These are phyloP conservation scores for Metschnikowia baotianmanensis DNA, from an alignment of 805 yeast genomes.

Conservation along the genomic window DNA sequence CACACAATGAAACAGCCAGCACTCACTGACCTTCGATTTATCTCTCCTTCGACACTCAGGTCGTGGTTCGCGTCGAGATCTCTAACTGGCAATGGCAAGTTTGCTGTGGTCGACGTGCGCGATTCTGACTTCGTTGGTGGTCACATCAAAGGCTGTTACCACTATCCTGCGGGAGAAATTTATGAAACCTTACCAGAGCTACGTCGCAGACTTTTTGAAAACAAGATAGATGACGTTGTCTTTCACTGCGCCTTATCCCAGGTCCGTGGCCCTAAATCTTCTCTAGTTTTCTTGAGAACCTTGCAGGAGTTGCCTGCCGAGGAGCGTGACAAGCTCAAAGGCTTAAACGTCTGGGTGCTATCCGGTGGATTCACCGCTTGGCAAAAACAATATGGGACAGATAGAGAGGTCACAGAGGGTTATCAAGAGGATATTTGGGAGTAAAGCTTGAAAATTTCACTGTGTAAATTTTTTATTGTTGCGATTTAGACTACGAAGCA, in stretches of 20 bases:
- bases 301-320: slow-evolving; percentile 33
- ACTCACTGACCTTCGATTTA: slow-evolving; percentile 42
- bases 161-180: slow-evolving; percentile 53
- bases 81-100: slow-evolving; percentile 37
- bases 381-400: slow-evolving; percentile 75
- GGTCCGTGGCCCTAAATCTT: slow-evolving; percentile 87
- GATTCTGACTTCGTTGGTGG: slow-evolving; percentile 83
- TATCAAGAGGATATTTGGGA: slow-evolving; percentile 38
- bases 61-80: slow-evolving; percentile 45
- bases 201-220: slow-evolving; percentile 28
- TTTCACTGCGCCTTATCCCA: slow-evolving; percentile 93
- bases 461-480: not conserved
- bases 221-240: slow-evolving; percentile 51
- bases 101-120: slow-evolving; percentile 76
- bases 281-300: slow-evolving; percentile 56
- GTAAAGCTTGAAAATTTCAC: no score
- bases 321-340: slow-evolving; percentile 23
- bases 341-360: slow-evolving; percentile 63
- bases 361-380: slow-evolving; percentile 84
- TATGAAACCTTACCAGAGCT: slow-evolving; percentile 38
- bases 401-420: slow-evolving; percentile 56
- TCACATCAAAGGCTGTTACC: slow-evolving; percentile 55
- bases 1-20: slow-evolving; percentile 14
- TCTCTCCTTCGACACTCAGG: slow-evolving; percentile 45
- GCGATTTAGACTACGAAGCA: no score